Conservation (phyloP, 2,329 filamentous ascomycete species). For the Colletotrichum sp. region DNA sequence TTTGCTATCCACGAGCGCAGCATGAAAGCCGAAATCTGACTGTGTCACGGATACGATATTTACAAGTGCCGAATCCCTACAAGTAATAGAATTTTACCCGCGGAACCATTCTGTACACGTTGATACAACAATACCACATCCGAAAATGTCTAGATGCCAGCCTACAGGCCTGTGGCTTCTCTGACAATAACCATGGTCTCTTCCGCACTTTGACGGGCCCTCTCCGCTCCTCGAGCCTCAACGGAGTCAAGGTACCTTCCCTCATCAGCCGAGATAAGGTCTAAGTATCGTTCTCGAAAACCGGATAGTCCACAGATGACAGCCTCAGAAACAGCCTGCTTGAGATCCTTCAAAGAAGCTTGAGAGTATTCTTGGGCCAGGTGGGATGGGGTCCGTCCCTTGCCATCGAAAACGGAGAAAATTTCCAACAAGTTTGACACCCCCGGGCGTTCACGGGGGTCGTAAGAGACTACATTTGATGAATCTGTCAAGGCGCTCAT, state of each 20-base stretch:
- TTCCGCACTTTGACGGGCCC: conserved; percentile 66
- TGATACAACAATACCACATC: background rate
- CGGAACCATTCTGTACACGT: background rate
- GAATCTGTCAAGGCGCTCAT: conserved; percentile 80
- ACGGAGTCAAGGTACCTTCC: conserved; percentile 61
- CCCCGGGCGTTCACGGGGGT: conserved; percentile 73
- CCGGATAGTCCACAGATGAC: conserved; percentile 58
- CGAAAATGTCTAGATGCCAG: background rate
- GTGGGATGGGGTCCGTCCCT: conserved; percentile 41
- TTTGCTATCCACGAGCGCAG: background rate
- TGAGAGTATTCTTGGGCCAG: conserved; percentile 44
- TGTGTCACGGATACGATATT: background rate
- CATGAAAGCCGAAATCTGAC: background rate
- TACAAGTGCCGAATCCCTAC: background rate
- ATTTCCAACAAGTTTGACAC: conserved; percentile 89
- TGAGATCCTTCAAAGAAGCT: conserved; percentile 42
- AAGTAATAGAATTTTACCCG: background rate
- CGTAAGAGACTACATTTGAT: conserved; percentile 70
- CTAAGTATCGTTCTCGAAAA: conserved; percentile 62
- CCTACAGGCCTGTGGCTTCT: conserved; percentile 54
- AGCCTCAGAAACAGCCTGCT: conserved; percentile 62
- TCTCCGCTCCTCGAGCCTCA: conserved; percentile 61
- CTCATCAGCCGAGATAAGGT: conserved; percentile 52
- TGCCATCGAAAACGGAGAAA: conserved; percentile 69
- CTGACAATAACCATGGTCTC: conserved; percentile 61